Percentiles rank a stretch among this genome's conserved stretches.
These are phyloP conservation scores for Pseudocercospora ulei DNA, from an alignment of 2,329 filamentous ascomycete genomes.

Conservation along the genomic window DNA sequence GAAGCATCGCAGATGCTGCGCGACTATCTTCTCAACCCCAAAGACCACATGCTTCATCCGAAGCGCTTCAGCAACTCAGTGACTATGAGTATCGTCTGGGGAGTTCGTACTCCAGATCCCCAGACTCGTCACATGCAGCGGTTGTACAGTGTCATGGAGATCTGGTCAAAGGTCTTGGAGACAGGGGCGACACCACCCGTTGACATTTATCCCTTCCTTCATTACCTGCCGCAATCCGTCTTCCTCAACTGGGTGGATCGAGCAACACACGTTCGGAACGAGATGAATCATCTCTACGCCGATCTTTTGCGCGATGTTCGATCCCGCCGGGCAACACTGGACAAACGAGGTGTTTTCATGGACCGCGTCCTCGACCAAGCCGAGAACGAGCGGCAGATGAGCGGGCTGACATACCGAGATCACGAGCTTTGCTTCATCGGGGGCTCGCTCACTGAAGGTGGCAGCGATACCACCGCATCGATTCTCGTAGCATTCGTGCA, in stretches of 20 bases:
- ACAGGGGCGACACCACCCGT: conserved; percentile 44
- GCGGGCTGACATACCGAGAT: conserved; percentile 24
- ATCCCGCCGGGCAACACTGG: conserved; percentile 26
- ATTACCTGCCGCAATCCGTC: conserved; percentile 38
- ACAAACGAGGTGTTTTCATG: conserved; percentile 33
- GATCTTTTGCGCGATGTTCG: conserved; percentile 34
- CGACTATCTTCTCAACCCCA: conserved; percentile 39
- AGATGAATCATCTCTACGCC: conserved; percentile 39
- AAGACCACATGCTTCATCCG: conserved; percentile 42
- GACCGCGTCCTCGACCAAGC: conserved; percentile 38
- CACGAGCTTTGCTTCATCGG: conserved; percentile 37
- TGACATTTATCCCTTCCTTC: conserved; percentile 42
- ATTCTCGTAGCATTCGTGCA: conserved; percentile 36
- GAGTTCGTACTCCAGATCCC: conserved; percentile 26
- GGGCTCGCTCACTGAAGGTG: conserved; percentile 31
- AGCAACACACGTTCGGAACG: conserved; percentile 34
- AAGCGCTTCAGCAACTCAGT: conserved; percentile 45
- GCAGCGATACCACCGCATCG: conserved; percentile 28
- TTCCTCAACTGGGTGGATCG: conserved; percentile 38
- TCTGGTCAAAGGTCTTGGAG: conserved; percentile 41
- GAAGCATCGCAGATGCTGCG: conserved; percentile 43
- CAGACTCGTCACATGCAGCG: conserved; percentile 22
- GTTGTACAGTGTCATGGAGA: conserved; percentile 39
- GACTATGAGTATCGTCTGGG: conserved; percentile 36
- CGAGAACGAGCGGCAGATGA: conserved; percentile 19